Base-by-base conservation (phyloP, 1,284 basidiomycete genomes). In the Fistulinella staudtii region DNA sequence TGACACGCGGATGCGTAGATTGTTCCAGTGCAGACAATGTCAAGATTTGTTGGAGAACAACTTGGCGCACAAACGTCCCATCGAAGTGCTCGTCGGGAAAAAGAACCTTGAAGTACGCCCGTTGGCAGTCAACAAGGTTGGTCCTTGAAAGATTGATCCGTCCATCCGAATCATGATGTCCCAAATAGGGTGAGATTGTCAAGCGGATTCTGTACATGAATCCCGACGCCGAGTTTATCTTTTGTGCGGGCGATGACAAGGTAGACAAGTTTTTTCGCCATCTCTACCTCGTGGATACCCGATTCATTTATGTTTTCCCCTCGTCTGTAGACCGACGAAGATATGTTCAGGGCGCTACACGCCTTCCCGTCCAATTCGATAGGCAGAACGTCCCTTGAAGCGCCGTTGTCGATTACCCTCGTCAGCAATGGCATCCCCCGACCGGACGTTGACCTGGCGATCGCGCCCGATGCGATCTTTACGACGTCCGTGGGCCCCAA, bases 211-310 rank as follows among this genome's bases (percentile, higher is more conserved):
- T 97, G 48, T 97, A 94, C 76, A 74, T 85, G 62, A 86, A 97
- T 72, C 86, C 93, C 2, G 92, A 96, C 53, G 85, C 89, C 37
- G 90, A 96, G 65, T 95, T 97, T 64, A 79, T 97, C 60, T 94
- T 98, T 71, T 98, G 95, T 65, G 94, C 92, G 0, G 95, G 95
- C 41, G 95, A 98, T 63, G 95, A 98, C 74, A 97, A 97, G 80
- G 91, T 90, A 44, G 10, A 5, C 3, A 18, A 20, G 9, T 7
- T 5, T 15, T n/a, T n/a, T n/a, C n/a, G n/a, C 9, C 6, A 18
- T 33, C 10, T 8, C 2, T 20, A 34, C 2, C 7, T 4, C 9
- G 24, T 21, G 7, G 4, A n/a, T 14, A 18, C 22, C 14, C 9
- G 27, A 40, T 40, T 40, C 28, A 21, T 15, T 9, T 15, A 35